Base-by-base conservation (phyloP, 2,329 filamentous ascomycete species). In the Pseudofabraea citricarpa region DNA sequence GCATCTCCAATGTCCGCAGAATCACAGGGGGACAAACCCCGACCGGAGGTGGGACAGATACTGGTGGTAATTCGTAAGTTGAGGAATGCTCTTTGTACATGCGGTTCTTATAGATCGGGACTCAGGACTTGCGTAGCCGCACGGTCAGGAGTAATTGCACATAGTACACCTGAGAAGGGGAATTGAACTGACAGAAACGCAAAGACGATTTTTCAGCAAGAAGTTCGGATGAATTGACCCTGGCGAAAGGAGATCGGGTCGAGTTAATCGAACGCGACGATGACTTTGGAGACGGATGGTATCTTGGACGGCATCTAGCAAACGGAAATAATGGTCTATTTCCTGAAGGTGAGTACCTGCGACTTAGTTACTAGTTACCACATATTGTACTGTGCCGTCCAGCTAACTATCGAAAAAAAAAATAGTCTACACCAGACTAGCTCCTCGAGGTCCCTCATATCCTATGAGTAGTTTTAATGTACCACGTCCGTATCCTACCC, bases 131-230 rank as follows among this genome's bases (percentile, higher is more conserved):
- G n/a, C n/a, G n/a, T n/a, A n/a, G n/a, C n/a, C n/a, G 24, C 29
- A 12, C 10, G 24, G n/a, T 15, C 13, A n/a, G n/a, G n/a, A n/a
- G n/a, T n/a, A n/a, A n/a, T n/a, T n/a, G n/a, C n/a, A n/a, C n/a
- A n/a, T n/a, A n/a, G 22, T 13, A 22, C 19, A 22, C 2, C 7
- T 37, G 7, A 8, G 12, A 10, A 22, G 7, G 10, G 18, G 20
- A 44, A 22, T 5, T 44, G 29, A 26, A 43, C 54, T 56, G 36
- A 54, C 40, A 13, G 49, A 9, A 44, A 46, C 49, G 40, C 20
- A 9, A 37, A 95, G 89, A 98, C 68, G 90, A 96, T 67, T 97
- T 98, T 64, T 73, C 83, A 55, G 90, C 91, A 45, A 83, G 93
- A 54, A 94, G 90, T 65, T 85, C 87, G 45, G 93, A 98, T 68